Percentiles rank a stretch among this genome's conserved stretches.
Conservation (phyloP, 2,329 filamentous ascomycete genomes). For the Fusarium veterinarium region DNA sequence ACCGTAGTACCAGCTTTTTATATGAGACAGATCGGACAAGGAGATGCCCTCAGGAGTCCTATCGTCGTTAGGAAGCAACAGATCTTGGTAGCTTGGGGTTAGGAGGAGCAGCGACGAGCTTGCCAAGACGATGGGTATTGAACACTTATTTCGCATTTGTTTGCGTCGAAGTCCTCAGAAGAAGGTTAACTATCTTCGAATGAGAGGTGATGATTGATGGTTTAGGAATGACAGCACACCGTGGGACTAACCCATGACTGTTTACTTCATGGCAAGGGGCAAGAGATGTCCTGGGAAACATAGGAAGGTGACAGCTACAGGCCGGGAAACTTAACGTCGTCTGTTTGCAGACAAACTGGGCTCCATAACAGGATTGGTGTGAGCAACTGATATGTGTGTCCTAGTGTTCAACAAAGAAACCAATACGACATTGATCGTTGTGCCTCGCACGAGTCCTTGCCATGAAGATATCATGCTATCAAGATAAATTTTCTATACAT, state of each 20-base stretch:
- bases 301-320: neutral
- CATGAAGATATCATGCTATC: neutral
- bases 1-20: slow-evolving; percentile 52
- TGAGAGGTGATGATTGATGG: neutral
- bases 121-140: slow-evolving; percentile 46
- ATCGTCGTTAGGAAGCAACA: slow-evolving; percentile 52
- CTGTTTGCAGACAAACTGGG: neutral
- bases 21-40: slow-evolving; percentile 51
- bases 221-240: neutral
- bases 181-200: slow-evolving; percentile 31
- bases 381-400: neutral
- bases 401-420: neutral
- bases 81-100: slow-evolving; percentile 54
- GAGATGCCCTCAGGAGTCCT: slow-evolving; percentile 49
- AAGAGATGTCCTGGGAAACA: neutral
- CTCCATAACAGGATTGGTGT: neutral
- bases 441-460: neutral
- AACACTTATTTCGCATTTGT: slow-evolving; percentile 48
- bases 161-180: slow-evolving; percentile 30
- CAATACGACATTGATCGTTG: neutral
- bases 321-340: neutral
- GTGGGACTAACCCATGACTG: neutral
- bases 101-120: slow-evolving; percentile 46
- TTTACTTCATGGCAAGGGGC: neutral
- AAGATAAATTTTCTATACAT: neutral